phyloP scores from a whole-genome alignment of 768 basidiomycete genomes.

The Crucibulum laeve region DNA sequence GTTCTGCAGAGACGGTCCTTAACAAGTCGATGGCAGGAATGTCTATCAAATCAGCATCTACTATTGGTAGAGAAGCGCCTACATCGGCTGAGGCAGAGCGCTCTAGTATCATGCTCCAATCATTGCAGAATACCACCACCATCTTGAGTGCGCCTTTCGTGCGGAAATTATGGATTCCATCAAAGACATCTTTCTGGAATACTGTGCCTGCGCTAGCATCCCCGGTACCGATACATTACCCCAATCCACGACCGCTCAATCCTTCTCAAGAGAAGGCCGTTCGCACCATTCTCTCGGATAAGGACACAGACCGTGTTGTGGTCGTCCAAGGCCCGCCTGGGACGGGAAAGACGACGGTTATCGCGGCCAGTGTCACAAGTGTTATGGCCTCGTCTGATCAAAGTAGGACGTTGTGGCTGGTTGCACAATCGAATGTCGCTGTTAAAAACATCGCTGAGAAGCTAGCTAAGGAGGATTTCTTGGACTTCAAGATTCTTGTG shows the following conservation, averaged over 20 bases:
- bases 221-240: constrained; percentile 12
- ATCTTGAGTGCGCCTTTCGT: constrained; percentile 30
- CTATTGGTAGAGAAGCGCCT: constrained; percentile 41
- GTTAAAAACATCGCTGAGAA: constrained; percentile 82
- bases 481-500: constrained; percentile 57
- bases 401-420: constrained; percentile 48
- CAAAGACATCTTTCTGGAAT: constrained; percentile 10
- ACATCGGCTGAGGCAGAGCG: constrained; percentile 41
- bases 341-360: constrained; percentile 63
- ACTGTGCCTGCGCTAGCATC: not conserved
- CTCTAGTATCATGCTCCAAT: constrained; percentile 18
- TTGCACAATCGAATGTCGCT: constrained; percentile 74
- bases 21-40: constrained; percentile 19
- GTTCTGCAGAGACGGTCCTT: constrained; percentile 26
- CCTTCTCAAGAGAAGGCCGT: constrained; percentile 30
- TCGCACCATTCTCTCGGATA: constrained; percentile 25
- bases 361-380: constrained; percentile 42
- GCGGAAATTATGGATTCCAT: constrained; percentile 26
- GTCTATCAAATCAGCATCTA: constrained; percentile 28
- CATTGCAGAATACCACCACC: constrained; percentile 18
- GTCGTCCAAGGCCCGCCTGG: constrained; percentile 54
- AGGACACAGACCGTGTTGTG: constrained; percentile 20
- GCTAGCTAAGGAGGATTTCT: constrained; percentile 39
- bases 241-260: constrained; percentile 22
- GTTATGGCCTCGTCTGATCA: constrained; percentile 21